A percentile compares a stretch with the other conserved stretches of the same genome.
These are phyloP conservation scores for Exutisphaerella laricina DNA, from an alignment of 2,329 filamentous ascomycete species.

Conservation along the genomic window DNA sequence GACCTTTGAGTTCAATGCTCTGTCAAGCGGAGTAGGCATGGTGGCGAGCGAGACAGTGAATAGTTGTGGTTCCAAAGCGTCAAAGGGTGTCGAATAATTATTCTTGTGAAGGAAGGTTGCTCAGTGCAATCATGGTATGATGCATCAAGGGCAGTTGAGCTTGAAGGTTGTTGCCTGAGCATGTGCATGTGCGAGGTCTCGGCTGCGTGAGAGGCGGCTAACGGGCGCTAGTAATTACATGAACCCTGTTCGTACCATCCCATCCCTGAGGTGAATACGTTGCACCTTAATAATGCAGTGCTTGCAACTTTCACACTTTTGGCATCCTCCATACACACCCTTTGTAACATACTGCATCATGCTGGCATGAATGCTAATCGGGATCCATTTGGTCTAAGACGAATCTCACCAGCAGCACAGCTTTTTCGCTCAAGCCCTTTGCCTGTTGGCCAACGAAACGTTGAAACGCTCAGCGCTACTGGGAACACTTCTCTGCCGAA, in stretches of 20 bases:
- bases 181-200: slow-evolving; percentile 1
- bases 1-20: slow-evolving; percentile 42
- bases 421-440: slow-evolving; percentile 14
- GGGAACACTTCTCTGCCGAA: neutral
- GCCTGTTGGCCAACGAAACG: neutral
- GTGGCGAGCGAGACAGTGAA: too few species aligned
- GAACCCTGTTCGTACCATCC: neutral
- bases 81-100: too few species aligned
- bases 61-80: too few species aligned
- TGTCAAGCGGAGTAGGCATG: slow-evolving; percentile 48
- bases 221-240: too few species aligned
- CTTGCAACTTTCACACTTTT: too few species aligned
- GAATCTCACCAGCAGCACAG: slow-evolving; percentile 21
- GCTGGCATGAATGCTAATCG: slow-evolving; percentile 39
- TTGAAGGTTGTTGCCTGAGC: slow-evolving; percentile 5
- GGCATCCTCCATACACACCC: slow-evolving; percentile 4
- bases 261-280: slow-evolving; percentile 6
- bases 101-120: too few species aligned
- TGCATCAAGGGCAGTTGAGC: neutral
- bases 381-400: slow-evolving; percentile 43
- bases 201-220: too few species aligned
- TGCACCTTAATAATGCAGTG: neutral
- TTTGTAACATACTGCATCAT: slow-evolving; percentile 5
- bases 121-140: too few species aligned
- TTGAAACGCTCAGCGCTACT: too few species aligned